These are phyloP conservation scores for Torulaspora delbrueckii DNA, from an alignment of 805 yeast species.

Conservation along the genomic window DNA sequence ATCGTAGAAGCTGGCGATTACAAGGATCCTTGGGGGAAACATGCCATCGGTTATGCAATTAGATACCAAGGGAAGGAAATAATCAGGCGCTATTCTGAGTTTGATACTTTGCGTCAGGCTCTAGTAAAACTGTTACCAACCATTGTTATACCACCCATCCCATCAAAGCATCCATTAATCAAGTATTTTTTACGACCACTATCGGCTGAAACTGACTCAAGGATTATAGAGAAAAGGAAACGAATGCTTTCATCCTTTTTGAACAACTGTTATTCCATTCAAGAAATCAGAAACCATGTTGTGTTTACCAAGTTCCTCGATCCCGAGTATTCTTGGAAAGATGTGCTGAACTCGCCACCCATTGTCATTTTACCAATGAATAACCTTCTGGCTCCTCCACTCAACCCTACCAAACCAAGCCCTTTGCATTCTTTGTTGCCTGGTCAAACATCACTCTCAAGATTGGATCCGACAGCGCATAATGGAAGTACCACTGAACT, in stretches of 20 bases:
- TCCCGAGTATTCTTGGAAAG: constrained; percentile 81
- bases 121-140: constrained; percentile 74
- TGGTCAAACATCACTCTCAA: constrained; percentile 47
- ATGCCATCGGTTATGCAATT: constrained; percentile 81
- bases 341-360: constrained; percentile 57
- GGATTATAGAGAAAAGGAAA: constrained; percentile 61
- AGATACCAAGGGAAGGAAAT: constrained; percentile 54
- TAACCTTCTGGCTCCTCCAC: constrained; percentile 56
- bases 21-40: constrained; percentile 68
- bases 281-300: constrained; percentile 50
- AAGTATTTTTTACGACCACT: constrained; percentile 42
- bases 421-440: constrained; percentile 62
- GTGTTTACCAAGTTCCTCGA: constrained; percentile 76
- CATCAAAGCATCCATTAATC: constrained; percentile 70
- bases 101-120: constrained; percentile 72
- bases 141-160: constrained; percentile 86
- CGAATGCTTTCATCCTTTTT: constrained; percentile 72
- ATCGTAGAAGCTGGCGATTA: constrained; percentile 84
- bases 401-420: constrained; percentile 51
- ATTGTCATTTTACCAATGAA: constrained; percentile 49
- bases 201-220: constrained; percentile 41
- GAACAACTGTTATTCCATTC: constrained; percentile 62
- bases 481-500: constrained; percentile 26
- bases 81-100: constrained; percentile 86
- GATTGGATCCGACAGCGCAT: constrained; percentile 24